Percentiles rank a stretch among this genome's conserved stretches.
phyloP scores from a whole-genome alignment of 441 rosid genomes.

The Gossypium aridum region DNA sequence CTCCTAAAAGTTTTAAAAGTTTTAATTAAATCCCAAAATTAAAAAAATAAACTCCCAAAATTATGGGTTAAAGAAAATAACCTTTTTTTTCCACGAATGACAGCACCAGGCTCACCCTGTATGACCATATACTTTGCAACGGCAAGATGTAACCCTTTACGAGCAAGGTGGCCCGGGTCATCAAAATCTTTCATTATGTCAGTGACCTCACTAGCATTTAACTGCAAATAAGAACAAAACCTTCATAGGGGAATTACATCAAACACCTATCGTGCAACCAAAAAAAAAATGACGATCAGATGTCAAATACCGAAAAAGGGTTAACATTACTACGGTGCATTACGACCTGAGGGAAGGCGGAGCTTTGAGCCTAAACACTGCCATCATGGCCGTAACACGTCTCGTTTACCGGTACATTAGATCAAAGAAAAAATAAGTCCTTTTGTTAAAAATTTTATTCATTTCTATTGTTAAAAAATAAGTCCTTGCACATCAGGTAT shows the following conservation, averaged over 20 bases:
- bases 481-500: too few relatives aligned
- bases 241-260: background rate
- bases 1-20: too few relatives aligned
- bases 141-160: slow-evolving; percentile 52
- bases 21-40: too few relatives aligned
- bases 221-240: slow-evolving; percentile 18
- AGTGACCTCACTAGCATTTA: slow-evolving; percentile 44
- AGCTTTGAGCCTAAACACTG: slow-evolving; percentile 49
- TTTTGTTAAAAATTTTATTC: too few relatives aligned
- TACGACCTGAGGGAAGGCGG: slow-evolving; percentile 29
- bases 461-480: too few relatives aligned
- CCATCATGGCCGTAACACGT: too few relatives aligned
- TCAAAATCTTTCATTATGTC: slow-evolving; percentile 44
- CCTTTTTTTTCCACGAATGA: slow-evolving; percentile 70
- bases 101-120: slow-evolving; percentile 68
- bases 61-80: slow-evolving; percentile 5
- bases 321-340: background rate
- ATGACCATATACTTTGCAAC: slow-evolving; percentile 68
- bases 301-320: background rate
- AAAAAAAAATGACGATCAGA: background rate
- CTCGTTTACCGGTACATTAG: too few relatives aligned
- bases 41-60: too few relatives aligned
- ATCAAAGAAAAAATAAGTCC: too few relatives aligned
- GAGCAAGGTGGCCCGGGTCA: slow-evolving; percentile 70
- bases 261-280: background rate